phyloP scores from a whole-genome alignment of 768 basidiomycete species.

The Mycena floridula region DNA sequence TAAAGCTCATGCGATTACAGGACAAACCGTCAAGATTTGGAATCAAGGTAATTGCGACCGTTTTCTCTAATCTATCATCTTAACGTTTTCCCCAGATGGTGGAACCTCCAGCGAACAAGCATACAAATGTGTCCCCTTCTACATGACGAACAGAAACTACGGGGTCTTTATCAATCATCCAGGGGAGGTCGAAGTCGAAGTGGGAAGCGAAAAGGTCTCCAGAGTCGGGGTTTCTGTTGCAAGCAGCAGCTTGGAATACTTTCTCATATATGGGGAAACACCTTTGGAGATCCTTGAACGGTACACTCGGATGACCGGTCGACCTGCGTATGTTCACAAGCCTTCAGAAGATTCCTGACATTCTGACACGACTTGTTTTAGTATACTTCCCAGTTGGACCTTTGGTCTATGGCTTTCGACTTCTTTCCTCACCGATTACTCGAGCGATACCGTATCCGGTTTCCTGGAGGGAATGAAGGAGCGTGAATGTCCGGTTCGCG shows the following conservation, averaged over 20 bases:
- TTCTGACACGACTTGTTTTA: constrained; percentile 22
- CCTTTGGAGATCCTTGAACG: constrained; percentile 58
- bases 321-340: constrained; percentile 40
- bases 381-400: constrained; percentile 64
- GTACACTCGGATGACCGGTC: constrained; percentile 57
- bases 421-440: constrained; percentile 69
- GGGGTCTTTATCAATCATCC: constrained; percentile 74
- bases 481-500: constrained; percentile 55
- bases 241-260: constrained; percentile 62
- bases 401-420: constrained; percentile 78
- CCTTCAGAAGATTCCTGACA: constrained; percentile 14
- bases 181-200: constrained; percentile 72
- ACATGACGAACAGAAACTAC: constrained; percentile 64
- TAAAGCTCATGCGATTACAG: constrained; percentile 26
- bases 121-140: constrained; percentile 65
- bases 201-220: constrained; percentile 56
- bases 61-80: neutral
- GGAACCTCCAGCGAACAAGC: constrained; percentile 67
- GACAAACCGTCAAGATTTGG: constrained; percentile 59
- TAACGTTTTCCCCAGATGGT: constrained; percentile 35
- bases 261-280: constrained; percentile 62
- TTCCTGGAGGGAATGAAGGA: constrained; percentile 70
- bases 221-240: constrained; percentile 61
- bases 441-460: constrained; percentile 58
- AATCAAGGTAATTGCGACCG: constrained; percentile 36